Percentiles rank a stretch among this genome's conserved stretches.
phyloP scores from a whole-genome alignment of 495 filamentous ascomycete species.

The Aspergillus steynii region DNA sequence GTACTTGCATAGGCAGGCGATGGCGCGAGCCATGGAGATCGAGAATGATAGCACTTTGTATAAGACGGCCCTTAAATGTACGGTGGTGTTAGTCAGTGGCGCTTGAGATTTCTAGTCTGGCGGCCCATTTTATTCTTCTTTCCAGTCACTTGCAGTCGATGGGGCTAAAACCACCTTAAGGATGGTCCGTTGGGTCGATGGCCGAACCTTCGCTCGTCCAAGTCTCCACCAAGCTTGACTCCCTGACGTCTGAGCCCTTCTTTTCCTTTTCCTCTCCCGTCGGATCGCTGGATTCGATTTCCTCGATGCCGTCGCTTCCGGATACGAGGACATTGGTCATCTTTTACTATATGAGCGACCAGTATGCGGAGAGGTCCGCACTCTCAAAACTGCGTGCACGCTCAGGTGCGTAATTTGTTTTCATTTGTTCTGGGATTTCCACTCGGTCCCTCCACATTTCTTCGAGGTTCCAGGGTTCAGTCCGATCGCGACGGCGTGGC shows the following conservation, averaged over 20 bases:
- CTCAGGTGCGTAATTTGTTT: slow-evolving; percentile 24
- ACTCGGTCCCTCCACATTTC: background rate
- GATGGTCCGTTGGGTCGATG: no score
- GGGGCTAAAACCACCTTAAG: background rate
- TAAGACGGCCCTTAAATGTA: no score
- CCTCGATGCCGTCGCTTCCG: slow-evolving; percentile 3
- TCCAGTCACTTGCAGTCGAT: background rate
- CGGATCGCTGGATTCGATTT: background rate
- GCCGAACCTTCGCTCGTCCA: background rate
- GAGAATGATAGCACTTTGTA: background rate
- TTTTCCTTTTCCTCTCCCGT: background rate
- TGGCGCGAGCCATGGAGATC: background rate
- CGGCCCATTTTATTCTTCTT: no score
- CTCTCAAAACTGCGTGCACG: slow-evolving; percentile 35
- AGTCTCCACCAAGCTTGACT: background rate
- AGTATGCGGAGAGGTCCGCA: slow-evolving; percentile 45
- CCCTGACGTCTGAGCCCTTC: background rate
- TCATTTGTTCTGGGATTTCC: background rate
- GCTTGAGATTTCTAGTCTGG: no score
- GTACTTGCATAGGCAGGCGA: background rate
- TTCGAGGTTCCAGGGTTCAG: no score
- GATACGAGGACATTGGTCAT: slow-evolving; percentile 8
- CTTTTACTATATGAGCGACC: slow-evolving; percentile 12
- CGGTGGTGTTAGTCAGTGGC: no score
- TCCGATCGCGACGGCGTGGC: background rate